phyloP scores from a whole-genome alignment of 345 rosid genomes.

The Euclidium syriacum region DNA sequence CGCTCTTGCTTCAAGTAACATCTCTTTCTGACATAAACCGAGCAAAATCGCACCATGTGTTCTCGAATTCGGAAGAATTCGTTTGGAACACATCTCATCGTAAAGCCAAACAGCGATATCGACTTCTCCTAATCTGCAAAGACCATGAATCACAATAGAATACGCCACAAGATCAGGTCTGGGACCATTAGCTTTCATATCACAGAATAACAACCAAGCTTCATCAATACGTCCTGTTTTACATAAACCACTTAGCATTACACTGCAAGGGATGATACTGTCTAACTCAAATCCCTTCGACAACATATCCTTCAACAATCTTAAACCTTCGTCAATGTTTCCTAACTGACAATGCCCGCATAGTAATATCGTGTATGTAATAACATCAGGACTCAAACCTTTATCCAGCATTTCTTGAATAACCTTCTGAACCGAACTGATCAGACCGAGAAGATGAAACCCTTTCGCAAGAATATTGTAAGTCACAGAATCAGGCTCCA shows the following conservation, averaged over 20 bases:
- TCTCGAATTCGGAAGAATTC: conserved; percentile 45
- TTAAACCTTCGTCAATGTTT: conserved; percentile 49
- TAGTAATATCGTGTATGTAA: conserved; percentile 49
- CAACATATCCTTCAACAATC: conserved; percentile 48
- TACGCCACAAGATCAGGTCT: conserved; percentile 56
- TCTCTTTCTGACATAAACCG: conserved; percentile 51
- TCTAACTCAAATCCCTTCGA: conserved; percentile 44
- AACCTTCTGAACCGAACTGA: conserved; percentile 41
- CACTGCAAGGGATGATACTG: conserved; percentile 44
- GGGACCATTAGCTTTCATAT: conserved; percentile 48
- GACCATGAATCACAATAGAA: conserved; percentile 62
- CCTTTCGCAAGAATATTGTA: conserved; percentile 63
- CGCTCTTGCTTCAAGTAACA: conserved; percentile 50
- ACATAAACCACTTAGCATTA: conserved; percentile 62
- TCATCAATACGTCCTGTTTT: conserved; percentile 46
- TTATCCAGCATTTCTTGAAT: conserved; percentile 41
- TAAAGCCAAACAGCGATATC: conserved; percentile 49
- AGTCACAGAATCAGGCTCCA: conserved; percentile 69
- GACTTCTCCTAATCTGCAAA: conserved; percentile 67
- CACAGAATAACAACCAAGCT: conserved; percentile 45
- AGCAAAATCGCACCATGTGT: conserved; percentile 44
- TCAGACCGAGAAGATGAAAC: conserved; percentile 47
- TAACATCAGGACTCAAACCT: conserved; percentile 53
- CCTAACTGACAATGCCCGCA: conserved; percentile 60
- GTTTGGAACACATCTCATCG: conserved; percentile 40